Percentiles rank a stretch among this genome's conserved stretches.
These are phyloP conservation scores for Phaffia tasmanica DNA, from an alignment of 768 basidiomycete genomes.

Conservation along the genomic window DNA sequence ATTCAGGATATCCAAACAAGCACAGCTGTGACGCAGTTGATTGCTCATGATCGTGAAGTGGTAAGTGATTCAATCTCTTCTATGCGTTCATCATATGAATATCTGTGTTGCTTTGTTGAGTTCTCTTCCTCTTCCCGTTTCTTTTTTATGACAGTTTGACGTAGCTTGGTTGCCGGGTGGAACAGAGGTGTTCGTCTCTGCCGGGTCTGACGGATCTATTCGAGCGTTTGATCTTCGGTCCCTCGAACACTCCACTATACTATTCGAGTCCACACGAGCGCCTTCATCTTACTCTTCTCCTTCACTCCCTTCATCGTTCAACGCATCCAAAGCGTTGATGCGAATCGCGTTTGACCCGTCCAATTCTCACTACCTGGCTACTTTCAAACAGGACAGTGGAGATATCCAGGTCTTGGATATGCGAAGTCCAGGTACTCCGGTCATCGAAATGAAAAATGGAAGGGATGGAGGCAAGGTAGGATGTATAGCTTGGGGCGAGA, in stretches of 20 bases:
- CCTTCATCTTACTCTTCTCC: conserved; percentile 43
- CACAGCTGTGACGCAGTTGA: conserved; percentile 84
- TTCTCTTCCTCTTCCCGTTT: not conserved
- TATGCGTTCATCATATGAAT: not conserved
- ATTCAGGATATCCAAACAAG: conserved; percentile 69
- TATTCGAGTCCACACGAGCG: conserved; percentile 71
- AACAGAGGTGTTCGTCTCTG: conserved; percentile 94
- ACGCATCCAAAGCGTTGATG: conserved; percentile 53
- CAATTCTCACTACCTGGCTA: conserved; percentile 90
- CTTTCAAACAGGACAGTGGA: conserved; percentile 84
- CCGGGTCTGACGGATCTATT: conserved; percentile 90
- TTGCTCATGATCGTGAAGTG: conserved; percentile 27
- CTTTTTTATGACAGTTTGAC: conserved; percentile 64
- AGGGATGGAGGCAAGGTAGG: conserved; percentile 52
- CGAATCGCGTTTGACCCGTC: conserved; percentile 83
- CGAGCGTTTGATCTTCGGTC: conserved; percentile 94
- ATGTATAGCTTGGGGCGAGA: conserved; percentile 80
- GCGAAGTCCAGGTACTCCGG: conserved; percentile 89
- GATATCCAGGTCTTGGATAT: conserved; percentile 92
- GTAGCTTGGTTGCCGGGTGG: conserved; percentile 97
- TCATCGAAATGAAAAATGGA: conserved; percentile 73
- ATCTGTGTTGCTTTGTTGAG: conserved; percentile 81
- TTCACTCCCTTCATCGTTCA: conserved; percentile 12
- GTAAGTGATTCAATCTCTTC: conserved; percentile 3
- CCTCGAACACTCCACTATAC: conserved; percentile 93